Base-by-base conservation (phyloP, 768 basidiomycete genomes). In the Boletus rubroflammeus region DNA sequence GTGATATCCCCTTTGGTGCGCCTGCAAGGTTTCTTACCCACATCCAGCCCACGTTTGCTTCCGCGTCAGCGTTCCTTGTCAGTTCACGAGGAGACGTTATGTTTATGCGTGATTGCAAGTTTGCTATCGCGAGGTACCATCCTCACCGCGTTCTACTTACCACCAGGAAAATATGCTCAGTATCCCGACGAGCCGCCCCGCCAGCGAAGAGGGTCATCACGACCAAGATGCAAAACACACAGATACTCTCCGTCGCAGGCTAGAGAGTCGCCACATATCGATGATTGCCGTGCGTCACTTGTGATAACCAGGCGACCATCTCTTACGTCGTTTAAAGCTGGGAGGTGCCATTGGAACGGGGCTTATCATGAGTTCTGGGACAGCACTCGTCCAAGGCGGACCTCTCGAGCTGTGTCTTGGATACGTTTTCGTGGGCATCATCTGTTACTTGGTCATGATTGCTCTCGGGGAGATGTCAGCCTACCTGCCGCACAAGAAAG, bases 361-460 rank as follows among this genome's bases (percentile, higher is more conserved):
- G 42, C 69, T 83, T 23, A 80, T 83, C 59, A 81, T 83, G 41
- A 78, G 78, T 34, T 84, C 81, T 31, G 82, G 84, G 2, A 84
- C 84, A 19, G 85, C 82, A 2, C 72, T 86, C 31, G 72, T 73
- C 35, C 73, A 79, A 50, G 83, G 83, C 34, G 82, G 81, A 6
- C 83, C 84, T n/a, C 75, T 83, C 14, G 83, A 81, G 8, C 54
- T 75, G 21, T 70, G 73, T 50, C 58, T 77, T 4, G 73, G 73
- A 21, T 74, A 75, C 48, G 60, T 62, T 3, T 81, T 80, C 59
- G 77, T 85, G 40, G 84, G 85, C 14, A 66, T 80, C 40, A 71
- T 84, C 13, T 83, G 81, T 63, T 84, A 81, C 63, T 67, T 84
- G 42, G 83, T 85, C 49, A 84, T 85, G 82, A 67, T 80, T 39